Evolutionary conservation across 371 early-diverging fungal species (phyloP), one percentile per base, ranked within the genome.

Genomic region (Syncephalastrum monosporum): DNA sequence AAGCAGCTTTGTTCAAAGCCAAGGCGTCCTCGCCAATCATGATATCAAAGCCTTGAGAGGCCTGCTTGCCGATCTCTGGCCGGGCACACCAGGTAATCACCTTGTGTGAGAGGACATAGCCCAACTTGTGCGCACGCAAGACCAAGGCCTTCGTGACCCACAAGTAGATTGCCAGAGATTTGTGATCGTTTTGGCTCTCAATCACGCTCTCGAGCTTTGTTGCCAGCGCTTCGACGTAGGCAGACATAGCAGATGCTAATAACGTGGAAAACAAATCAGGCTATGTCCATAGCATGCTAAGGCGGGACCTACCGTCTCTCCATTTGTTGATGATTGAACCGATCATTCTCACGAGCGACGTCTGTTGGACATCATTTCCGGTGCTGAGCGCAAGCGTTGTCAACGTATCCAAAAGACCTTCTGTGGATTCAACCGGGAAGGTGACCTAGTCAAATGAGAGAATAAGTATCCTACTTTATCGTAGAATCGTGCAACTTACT

Each of bases 1-100:
- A 90, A 0, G 85, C 77, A 16, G 78, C 63, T 54, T 85, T 86
- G 51, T 89, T 90, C 47, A 96, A 74, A 0, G 84, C 80, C 57
- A 86, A 75, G 29, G 71, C 62, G 62, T 87, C 84, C 38, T 87
- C 89, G 21, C 85, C 83, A 29, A 91, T 77, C 19, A 96, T 67
- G 43, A 87, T 69, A 44, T 73, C 75, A 55, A 93, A 83, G 1
- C 86, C 90, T 45, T 83, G 70, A 0, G 92, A 87, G 0, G 86
- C 90, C 24, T 71, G 59, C 15, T 61, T 58, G 6, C 84, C 82
- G 6, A 82, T 49, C 0, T 49, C 54, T 10, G 73, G 68, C 33
- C 72, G 69, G 8, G 68, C 68, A 47, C 89, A 76, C 63, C 80
- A 74, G 14, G 63, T 69, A 54, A 90, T 75, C 33, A 92, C 45